These are phyloP conservation scores for Eragrostis curvula DNA, from an alignment of 176 grass and related monocot species.

Conservation along the genomic window DNA sequence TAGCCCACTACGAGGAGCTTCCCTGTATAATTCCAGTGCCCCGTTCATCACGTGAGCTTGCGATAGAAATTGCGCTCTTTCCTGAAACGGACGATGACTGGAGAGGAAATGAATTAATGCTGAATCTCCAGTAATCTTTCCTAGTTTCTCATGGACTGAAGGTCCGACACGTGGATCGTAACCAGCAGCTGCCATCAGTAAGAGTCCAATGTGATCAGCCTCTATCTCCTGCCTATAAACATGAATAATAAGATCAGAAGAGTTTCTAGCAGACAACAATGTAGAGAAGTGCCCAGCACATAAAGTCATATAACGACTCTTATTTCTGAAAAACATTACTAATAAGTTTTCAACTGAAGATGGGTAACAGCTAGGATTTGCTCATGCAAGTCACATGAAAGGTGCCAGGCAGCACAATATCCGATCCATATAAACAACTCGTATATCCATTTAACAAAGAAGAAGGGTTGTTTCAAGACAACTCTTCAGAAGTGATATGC, in stretches of 20 bases:
- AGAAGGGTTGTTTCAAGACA: neutral
- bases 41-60: slow-evolving; percentile 79
- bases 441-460: neutral
- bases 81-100: slow-evolving; percentile 89
- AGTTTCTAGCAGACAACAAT: slow-evolving; percentile 16
- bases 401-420: neutral
- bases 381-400: neutral
- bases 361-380: slow-evolving; percentile 12
- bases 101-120: slow-evolving; percentile 69
- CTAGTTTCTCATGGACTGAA: slow-evolving; percentile 75
- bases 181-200: slow-evolving; percentile 85
- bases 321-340: neutral
- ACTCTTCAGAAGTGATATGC: no score
- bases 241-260: slow-evolving; percentile 19
- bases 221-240: slow-evolving; percentile 87
- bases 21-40: slow-evolving; percentile 70
- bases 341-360: neutral
- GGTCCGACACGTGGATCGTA: slow-evolving; percentile 83
- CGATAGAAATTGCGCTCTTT: slow-evolving; percentile 66
- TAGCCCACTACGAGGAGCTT: no score
- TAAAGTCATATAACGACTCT: neutral
- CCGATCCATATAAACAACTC: neutral
- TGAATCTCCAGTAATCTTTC: slow-evolving; percentile 70
- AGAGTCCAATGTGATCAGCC: slow-evolving; percentile 90
- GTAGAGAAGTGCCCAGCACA: neutral